Conservation (phyloP, 2,329 filamentous ascomycete genomes). For the Thielaviopsis euricoi region DNA sequence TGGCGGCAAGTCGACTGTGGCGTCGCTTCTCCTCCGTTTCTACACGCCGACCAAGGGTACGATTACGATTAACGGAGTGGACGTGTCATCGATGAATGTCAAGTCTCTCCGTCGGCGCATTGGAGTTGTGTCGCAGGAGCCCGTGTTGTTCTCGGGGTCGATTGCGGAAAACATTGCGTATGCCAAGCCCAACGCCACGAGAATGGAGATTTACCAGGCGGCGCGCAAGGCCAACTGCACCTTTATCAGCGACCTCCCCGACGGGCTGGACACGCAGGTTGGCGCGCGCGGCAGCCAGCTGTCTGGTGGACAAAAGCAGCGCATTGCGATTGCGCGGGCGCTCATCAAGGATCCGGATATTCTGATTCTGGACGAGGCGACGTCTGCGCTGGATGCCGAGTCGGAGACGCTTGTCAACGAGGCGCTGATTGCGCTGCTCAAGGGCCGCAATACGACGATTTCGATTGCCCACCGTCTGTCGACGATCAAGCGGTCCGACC, state of each 20-base stretch:
- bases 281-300: conserved; percentile 85
- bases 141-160: conserved; percentile 74
- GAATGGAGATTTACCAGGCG: conserved; percentile 68
- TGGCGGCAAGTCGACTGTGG: conserved; percentile 91
- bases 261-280: conserved; percentile 85
- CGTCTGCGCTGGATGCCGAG: conserved; percentile 87
- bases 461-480: conserved; percentile 91
- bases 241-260: conserved; percentile 92
- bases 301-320: conserved; percentile 91
- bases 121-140: conserved; percentile 89
- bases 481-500: conserved; percentile 90
- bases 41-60: conserved; percentile 65
- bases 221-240: conserved; percentile 87
- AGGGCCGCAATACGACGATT: conserved; percentile 86
- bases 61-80: conserved; percentile 70
- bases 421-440: conserved; percentile 64
- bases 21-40: conserved; percentile 78
- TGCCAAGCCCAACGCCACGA: conserved; percentile 61
- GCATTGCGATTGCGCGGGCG: conserved; percentile 90
- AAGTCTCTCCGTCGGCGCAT: conserved; percentile 87
- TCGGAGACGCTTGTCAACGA: conserved; percentile 93
- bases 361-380: conserved; percentile 89
- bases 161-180: conserved; percentile 87
- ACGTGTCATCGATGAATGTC: conserved; percentile 75
- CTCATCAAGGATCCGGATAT: conserved; percentile 94